Percentiles rank a stretch among this genome's conserved stretches.
Evolutionary conservation across 1,139 yeast genomes (phyloP).

Genomic region (Kurtzmaniella quercitrusa): DNA sequence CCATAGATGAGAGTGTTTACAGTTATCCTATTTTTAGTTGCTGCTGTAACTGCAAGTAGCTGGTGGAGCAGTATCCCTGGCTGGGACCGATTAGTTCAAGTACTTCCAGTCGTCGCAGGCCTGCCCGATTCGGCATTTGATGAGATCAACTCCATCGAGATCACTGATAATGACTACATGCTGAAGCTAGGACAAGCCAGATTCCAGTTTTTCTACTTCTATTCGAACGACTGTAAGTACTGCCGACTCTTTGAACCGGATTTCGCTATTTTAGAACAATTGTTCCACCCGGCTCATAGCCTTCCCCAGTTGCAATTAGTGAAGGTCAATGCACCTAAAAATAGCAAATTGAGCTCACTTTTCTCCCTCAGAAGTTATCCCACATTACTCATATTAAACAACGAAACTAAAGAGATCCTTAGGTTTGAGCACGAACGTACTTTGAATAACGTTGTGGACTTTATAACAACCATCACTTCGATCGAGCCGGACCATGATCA

Average conservation of each 20-base stretch:
- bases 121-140: constrained; percentile 1
- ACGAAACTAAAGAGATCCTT: constrained; percentile 22
- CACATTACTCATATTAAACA: constrained; percentile 28
- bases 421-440: constrained; percentile 21
- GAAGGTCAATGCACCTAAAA: constrained; percentile 25
- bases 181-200: constrained; percentile 18
- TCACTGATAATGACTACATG: constrained; percentile 17
- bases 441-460: constrained; percentile 21
- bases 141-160: constrained; percentile 9
- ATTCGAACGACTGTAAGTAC: constrained; percentile 33
- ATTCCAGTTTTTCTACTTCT: constrained; percentile 40
- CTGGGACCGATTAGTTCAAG: too few relatives aligned
- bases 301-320: constrained; percentile 24
- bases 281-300: constrained; percentile 19
- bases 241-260: constrained; percentile 31
- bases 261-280: neutral
- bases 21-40: neutral
- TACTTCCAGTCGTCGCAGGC: neutral
- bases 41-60: neutral
- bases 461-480: constrained; percentile 14
- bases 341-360: constrained; percentile 19
- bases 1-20: constrained; percentile 1
- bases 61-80: neutral
- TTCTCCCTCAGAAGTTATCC: constrained; percentile 31
- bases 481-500: constrained; percentile 19